Evolutionary conservation across 2,329 filamentous ascomycete genomes (phyloP).

Genomic region (Botryosphaeria agaves): DNA sequence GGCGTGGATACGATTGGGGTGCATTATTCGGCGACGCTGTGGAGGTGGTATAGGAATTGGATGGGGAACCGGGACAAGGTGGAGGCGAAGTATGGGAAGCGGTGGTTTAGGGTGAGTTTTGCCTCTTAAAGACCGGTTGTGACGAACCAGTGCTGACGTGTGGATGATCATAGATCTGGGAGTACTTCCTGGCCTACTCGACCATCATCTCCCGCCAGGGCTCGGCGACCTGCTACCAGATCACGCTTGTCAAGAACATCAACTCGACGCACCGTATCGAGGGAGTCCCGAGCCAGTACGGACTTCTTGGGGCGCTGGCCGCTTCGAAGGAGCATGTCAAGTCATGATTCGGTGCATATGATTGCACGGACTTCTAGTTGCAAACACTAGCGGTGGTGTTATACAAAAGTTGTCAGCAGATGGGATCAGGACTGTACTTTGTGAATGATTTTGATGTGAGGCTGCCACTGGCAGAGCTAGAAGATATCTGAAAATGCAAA

Average conservation of each 20-base stretch:
- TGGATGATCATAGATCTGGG: slow-evolving; percentile 89
- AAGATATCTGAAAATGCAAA: too few relatives aligned
- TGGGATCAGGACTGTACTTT: too few relatives aligned
- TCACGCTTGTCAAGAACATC: slow-evolving; percentile 76
- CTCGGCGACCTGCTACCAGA: slow-evolving; percentile 71
- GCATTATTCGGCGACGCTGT: slow-evolving; percentile 91
- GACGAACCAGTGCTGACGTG: too few relatives aligned
- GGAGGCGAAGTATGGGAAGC: slow-evolving; percentile 80
- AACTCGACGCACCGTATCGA: slow-evolving; percentile 72
- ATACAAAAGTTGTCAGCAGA: too few relatives aligned
- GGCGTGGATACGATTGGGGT: slow-evolving; percentile 82
- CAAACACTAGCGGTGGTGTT: too few relatives aligned
- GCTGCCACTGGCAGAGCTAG: too few relatives aligned
- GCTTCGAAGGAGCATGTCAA: slow-evolving; percentile 22
- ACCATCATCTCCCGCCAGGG: slow-evolving; percentile 75
- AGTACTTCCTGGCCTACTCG: slow-evolving; percentile 75
- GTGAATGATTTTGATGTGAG: too few relatives aligned
- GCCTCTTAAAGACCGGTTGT: too few relatives aligned
- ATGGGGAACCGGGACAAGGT: slow-evolving; percentile 85
- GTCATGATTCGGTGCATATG: too few relatives aligned
- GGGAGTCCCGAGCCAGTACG: slow-evolving; percentile 52
- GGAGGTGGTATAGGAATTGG: slow-evolving; percentile 99
- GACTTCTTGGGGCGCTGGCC: slow-evolving; percentile 46
- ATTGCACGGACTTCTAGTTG: too few relatives aligned
- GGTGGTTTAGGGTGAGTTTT: slow-evolving; percentile 91